Evolutionary conservation across 73 alveolate species (phyloP).

Genomic region (Paramecium tetraurelia): DNA sequence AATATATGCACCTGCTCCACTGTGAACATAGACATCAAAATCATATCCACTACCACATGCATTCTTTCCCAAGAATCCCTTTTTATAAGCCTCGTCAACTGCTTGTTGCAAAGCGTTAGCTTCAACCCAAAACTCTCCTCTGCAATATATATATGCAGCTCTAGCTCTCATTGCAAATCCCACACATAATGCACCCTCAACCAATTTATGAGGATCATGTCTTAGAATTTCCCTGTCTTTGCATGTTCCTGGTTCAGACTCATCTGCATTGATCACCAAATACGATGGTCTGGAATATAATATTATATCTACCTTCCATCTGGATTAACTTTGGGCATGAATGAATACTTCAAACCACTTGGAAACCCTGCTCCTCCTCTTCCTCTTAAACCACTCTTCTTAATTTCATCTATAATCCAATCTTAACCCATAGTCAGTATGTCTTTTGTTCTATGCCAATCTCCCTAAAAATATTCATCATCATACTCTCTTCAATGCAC

Average conservation of each 20-base stretch:
- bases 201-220: constrained; percentile 73
- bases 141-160: constrained; percentile 75
- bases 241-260: constrained; percentile 85
- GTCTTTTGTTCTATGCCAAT: constrained; percentile 89
- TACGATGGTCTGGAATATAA: constrained; percentile 61
- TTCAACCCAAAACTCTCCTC: constrained; percentile 83
- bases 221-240: constrained; percentile 77
- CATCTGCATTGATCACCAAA: constrained; percentile 78
- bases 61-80: constrained; percentile 74
- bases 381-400: constrained; percentile 87
- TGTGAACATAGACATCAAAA: constrained; percentile 69
- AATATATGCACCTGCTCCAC: constrained; percentile 93
- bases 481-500: constrained; percentile 56
- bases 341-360: constrained; percentile 85
- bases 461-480: constrained; percentile 70
- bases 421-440: constrained; percentile 83
- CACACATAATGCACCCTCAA: constrained; percentile 74
- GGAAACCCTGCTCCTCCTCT: constrained; percentile 95
- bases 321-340: constrained; percentile 87
- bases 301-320: constrained; percentile 79
- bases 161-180: constrained; percentile 79
- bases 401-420: constrained; percentile 88
- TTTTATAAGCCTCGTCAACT: constrained; percentile 72
- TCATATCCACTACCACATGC: constrained; percentile 81
- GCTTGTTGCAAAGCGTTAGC: constrained; percentile 71